Conservation (phyloP, 2,329 filamentous ascomycete species). For the Fusarium nelsonii region DNA sequence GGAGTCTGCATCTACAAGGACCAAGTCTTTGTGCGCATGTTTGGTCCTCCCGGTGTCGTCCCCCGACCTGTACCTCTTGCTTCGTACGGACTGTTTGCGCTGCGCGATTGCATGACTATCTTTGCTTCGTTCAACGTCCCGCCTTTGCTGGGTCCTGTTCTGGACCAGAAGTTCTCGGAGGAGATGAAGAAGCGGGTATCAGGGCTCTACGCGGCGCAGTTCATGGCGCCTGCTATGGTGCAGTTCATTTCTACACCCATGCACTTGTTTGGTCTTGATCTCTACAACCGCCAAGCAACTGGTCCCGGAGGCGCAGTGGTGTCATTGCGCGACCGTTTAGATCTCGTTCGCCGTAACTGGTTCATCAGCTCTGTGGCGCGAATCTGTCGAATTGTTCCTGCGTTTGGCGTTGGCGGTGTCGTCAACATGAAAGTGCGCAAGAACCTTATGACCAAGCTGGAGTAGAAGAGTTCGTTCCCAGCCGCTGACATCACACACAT, state of each 20-base stretch:
- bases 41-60: slow-evolving; percentile 70
- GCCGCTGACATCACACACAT: slow-evolving; percentile 4
- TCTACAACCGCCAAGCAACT: slow-evolving; percentile 77
- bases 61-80: slow-evolving; percentile 73
- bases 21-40: slow-evolving; percentile 84
- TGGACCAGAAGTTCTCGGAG: slow-evolving; percentile 68
- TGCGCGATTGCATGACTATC: slow-evolving; percentile 88
- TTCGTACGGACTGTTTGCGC: slow-evolving; percentile 82
- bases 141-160: slow-evolving; percentile 76
- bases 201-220: slow-evolving; percentile 78
- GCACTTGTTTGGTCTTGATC: slow-evolving; percentile 85
- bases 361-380: slow-evolving; percentile 77
- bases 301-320: slow-evolving; percentile 46
- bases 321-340: slow-evolving; percentile 70
- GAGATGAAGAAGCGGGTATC: slow-evolving; percentile 60
- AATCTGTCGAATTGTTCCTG: slow-evolving; percentile 87
- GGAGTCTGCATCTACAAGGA: slow-evolving; percentile 91
- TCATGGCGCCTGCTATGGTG: slow-evolving; percentile 80
- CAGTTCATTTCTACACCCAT: slow-evolving; percentile 86
- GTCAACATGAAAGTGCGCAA: slow-evolving; percentile 81
- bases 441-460: slow-evolving; percentile 73
- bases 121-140: slow-evolving; percentile 94
- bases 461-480: slow-evolving; percentile 37
- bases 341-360: slow-evolving; percentile 80
- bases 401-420: slow-evolving; percentile 89